These are phyloP conservation scores for Gamsiella multidivaricata DNA, from an alignment of 192 early-diverging fungal species.

Conservation along the genomic window DNA sequence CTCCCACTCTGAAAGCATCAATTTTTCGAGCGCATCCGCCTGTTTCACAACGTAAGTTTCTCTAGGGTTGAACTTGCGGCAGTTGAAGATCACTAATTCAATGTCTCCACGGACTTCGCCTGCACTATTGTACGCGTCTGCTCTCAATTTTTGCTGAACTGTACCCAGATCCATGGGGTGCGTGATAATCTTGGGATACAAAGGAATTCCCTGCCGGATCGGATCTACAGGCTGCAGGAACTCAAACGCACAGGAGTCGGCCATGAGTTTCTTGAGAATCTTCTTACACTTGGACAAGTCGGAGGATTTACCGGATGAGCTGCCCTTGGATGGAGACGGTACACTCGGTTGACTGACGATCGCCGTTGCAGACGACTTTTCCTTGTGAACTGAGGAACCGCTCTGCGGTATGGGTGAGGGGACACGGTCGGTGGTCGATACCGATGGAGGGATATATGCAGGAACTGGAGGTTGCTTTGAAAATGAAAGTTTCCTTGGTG, in stretches of 20 bases:
- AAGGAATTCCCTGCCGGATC: constrained; percentile 62
- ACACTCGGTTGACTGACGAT: background rate
- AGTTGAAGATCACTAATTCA: constrained; percentile 71
- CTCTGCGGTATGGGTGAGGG: constrained; percentile 31
- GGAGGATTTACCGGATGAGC: constrained; percentile 6
- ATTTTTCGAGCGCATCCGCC: constrained; percentile 59
- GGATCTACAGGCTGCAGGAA: constrained; percentile 80
- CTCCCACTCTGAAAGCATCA: constrained; percentile 50
- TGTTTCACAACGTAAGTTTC: constrained; percentile 64
- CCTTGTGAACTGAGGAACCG: constrained; percentile 16
- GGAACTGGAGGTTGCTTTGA: constrained; percentile 28
- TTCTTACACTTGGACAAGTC: constrained; percentile 51
- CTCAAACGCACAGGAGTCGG: constrained; percentile 64
- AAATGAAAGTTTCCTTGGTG: constrained; percentile 15
- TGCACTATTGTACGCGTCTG: constrained; percentile 60
- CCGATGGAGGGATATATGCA: constrained; percentile 27
- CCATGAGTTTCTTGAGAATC: constrained; percentile 61
- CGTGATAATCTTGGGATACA: constrained; percentile 74
- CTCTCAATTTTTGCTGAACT: constrained; percentile 65
- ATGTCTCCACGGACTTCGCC: constrained; percentile 68
- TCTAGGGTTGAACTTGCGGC: constrained; percentile 70
- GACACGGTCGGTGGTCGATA: background rate
- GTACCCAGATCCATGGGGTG: constrained; percentile 81
- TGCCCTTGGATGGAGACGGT: background rate
- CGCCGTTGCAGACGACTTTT: constrained; percentile 8